These are phyloP conservation scores for Picea abies DNA, from an alignment of 83 land plant species.

Conservation along the genomic window DNA sequence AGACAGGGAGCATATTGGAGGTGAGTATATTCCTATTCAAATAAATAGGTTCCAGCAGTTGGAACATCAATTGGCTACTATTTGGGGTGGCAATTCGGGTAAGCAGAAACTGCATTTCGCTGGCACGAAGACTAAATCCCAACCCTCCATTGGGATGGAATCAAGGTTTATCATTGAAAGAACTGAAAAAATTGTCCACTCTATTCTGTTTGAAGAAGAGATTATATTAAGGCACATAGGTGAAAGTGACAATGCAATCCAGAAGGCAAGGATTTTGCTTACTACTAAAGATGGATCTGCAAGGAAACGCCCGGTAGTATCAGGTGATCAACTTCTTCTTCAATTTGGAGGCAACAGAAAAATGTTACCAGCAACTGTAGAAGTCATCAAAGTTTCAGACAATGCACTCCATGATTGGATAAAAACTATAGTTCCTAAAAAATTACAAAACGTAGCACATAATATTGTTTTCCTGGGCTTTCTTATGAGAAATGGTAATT, in stretches of 20 bases:
- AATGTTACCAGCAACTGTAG: not conserved
- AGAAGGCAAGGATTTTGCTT: not conserved
- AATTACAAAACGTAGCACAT: not conserved
- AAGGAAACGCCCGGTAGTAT: not conserved
- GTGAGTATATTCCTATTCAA: not conserved
- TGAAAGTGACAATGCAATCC: not conserved
- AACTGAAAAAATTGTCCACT: not conserved
- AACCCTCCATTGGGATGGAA: not conserved
- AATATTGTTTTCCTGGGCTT: not conserved
- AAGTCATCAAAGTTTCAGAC: too few relatives aligned
- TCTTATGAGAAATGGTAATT: not conserved
- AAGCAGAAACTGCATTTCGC: not conserved
- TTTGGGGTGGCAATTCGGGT: not conserved
- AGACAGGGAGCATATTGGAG: not conserved
- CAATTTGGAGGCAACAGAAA: not conserved
- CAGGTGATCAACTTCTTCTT: not conserved
- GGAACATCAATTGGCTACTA: not conserved
- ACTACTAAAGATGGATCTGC: not conserved
- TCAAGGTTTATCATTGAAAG: not conserved
- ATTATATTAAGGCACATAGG: not conserved
- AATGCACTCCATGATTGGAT: not conserved
- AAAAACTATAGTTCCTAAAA: not conserved
- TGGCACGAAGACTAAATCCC: not conserved
- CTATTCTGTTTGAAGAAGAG: not conserved
- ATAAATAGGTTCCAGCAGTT: not conserved